Evolutionary conservation across 73 alveolate species (phyloP), one percentile per base, ranked within the genome.

Genomic region (Stentor coeruleus): DNA sequence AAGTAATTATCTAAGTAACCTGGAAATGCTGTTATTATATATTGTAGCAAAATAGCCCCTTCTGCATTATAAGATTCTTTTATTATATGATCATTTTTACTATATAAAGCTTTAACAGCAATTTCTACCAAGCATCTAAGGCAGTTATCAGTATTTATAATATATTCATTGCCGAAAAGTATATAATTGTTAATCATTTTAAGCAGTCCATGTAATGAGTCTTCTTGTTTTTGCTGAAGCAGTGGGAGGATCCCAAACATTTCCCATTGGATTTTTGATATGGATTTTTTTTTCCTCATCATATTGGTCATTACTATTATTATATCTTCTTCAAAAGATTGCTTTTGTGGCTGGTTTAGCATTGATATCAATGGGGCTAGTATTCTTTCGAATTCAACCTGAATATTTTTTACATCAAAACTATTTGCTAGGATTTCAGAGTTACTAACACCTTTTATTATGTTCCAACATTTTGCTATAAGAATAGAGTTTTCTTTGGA

Each of bases 231-330:
- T 38, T 14, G 35, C 38, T 75, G 83, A n/a, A 36, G 11, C 20
- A 37, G 35, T n/a, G 81, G 38, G 20, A 75, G 72, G 2, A 26
- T 39, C 1, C 2, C 6, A 30, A 75, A 75, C n/a, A 75, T 37
- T 38, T 75, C 83, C 83, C 83, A 75, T 75, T 40, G 59, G 39
- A 75, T 40, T 14, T 75, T 35, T 20, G 83, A 26, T 14, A 75
- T 39, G 20, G 0, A 26, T 75, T 75, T 40, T 39, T 35, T 40
- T 75, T 75, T 75, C 58, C 39, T 75, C 66, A 75, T 75, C 28
- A 38, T n/a, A 14, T 28, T 26, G 81, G 26, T 15, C 2, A 1
- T n/a, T 0, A 37, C 59, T 6, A 20, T 15, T 37, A 75, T 37
- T 37, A 75, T 75, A 40, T 75, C 83, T 26, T 75, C 83, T 35